Evolutionary conservation across 139 green algal genomes (phyloP).

Genomic region (Chlamydomonas urium): DNA sequence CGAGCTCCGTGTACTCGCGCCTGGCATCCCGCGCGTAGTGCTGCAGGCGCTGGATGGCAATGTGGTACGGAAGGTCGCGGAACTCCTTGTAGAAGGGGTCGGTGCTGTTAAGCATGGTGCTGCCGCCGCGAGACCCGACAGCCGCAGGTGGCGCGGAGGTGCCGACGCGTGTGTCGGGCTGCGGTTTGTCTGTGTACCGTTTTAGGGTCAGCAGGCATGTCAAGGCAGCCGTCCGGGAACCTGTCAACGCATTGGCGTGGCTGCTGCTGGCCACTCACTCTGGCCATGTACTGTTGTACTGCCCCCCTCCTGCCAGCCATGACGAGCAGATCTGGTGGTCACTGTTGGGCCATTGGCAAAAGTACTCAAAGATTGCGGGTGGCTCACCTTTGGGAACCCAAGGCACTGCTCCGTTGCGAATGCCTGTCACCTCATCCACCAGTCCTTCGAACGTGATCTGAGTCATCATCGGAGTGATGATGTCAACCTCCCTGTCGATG

Average conservation of each 20-base stretch:
- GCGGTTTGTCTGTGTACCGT: not conserved
- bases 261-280: no score
- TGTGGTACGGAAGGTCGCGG: slow-evolving; percentile 56
- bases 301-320: not conserved
- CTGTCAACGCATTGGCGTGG: no score
- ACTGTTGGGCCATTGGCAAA: no score
- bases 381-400: no score
- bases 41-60: slow-evolving; percentile 30
- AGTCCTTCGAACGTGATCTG: slow-evolving; percentile 96
- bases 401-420: slow-evolving; percentile 51
- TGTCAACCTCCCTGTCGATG: slow-evolving; percentile 81
- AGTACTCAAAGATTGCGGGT: no score
- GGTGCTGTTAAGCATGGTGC: slow-evolving; percentile 47
- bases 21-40: slow-evolving; percentile 47
- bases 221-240: no score
- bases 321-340: no score
- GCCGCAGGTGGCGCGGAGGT: not conserved
- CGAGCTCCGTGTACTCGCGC: slow-evolving; percentile 45
- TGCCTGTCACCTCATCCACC: slow-evolving; percentile 85
- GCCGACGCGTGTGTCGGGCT: no score
- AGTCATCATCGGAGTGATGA: slow-evolving; percentile 83
- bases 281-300: not conserved
- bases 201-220: no score
- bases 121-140: not conserved
- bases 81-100: slow-evolving; percentile 56